Percentiles rank a stretch among this genome's conserved stretches.
Conservation (phyloP, 495 filamentous ascomycete species). For the Chaetomium cochliodes region DNA sequence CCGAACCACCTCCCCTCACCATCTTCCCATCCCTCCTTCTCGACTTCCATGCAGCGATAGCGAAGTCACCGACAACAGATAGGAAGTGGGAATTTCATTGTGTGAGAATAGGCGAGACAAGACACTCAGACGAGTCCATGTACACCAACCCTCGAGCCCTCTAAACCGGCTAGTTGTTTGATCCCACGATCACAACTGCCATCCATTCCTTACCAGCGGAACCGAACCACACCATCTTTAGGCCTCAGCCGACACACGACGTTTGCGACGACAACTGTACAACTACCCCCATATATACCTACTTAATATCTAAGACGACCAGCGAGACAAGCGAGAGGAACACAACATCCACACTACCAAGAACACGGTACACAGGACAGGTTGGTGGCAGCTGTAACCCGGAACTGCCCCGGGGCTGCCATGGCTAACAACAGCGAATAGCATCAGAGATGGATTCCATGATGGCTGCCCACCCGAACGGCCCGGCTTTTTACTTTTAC, state of each 20-base stretch:
- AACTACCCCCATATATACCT: conserved; percentile 48
- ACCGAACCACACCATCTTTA: conserved; percentile 53
- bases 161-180: conserved; percentile 41
- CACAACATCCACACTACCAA: conserved; percentile 16
- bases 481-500: conserved; percentile 91
- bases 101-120: conserved; percentile 8
- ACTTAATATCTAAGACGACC: conserved; percentile 46
- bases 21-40: conserved; percentile 20
- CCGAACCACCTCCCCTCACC: conserved; percentile 4
- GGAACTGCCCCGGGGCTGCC: conserved; percentile 2
- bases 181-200: conserved; percentile 42
- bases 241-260: conserved; percentile 42
- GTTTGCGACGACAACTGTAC: conserved; percentile 38
- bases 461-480: conserved; percentile 58
- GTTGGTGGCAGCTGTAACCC: conserved; percentile 29
- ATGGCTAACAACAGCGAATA: conserved; percentile 27
- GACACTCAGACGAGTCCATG: conserved; percentile 36
- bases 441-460: conserved; percentile 45
- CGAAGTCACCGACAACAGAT: conserved; percentile 11
- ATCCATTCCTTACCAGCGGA: conserved; percentile 49
- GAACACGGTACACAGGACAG: conserved; percentile 17
- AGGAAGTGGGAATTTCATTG: not conserved
- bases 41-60: conserved; percentile 24
- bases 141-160: conserved; percentile 47
- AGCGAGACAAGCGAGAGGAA: conserved; percentile 18